These are phyloP conservation scores for Nevesoporus exiguus DNA, from an alignment of 768 basidiomycete genomes.

Conservation along the genomic window DNA sequence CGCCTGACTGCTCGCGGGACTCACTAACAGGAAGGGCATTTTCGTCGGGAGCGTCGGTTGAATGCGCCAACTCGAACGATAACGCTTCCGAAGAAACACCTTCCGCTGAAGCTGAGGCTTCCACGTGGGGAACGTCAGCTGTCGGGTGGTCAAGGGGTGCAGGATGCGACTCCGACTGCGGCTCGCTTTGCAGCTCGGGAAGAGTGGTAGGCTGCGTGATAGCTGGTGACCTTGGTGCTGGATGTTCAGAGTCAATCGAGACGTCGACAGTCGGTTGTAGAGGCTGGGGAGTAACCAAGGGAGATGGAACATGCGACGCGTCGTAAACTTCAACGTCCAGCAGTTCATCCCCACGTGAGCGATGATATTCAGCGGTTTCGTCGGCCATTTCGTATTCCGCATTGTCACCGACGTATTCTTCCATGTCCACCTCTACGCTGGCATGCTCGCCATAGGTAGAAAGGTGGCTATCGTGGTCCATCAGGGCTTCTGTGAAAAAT, in stretches of 20 bases:
- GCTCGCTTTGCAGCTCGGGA: slow-evolving; percentile 4
- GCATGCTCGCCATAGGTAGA: slow-evolving; percentile 31
- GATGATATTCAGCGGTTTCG: slow-evolving; percentile 29
- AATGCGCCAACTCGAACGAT: slow-evolving; percentile 3
- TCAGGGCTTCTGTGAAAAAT: slow-evolving; percentile 49
- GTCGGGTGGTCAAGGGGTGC: slow-evolving; percentile 16
- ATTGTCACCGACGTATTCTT: slow-evolving; percentile 44
- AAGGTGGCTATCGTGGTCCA: slow-evolving; percentile 55
- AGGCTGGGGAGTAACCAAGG: slow-evolving; percentile 15
- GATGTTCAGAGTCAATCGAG: slow-evolving; percentile 16
- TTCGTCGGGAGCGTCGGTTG: slow-evolving; percentile 8
- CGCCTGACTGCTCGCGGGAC: slow-evolving; percentile 16
- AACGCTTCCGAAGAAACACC: slow-evolving; percentile 5
- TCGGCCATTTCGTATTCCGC: slow-evolving; percentile 47
- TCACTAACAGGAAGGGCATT: slow-evolving; percentile 15
- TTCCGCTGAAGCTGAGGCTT: slow-evolving; percentile 9
- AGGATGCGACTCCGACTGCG: slow-evolving; percentile 9
- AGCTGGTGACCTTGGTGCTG: neutral
- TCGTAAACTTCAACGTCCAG: slow-evolving; percentile 43
- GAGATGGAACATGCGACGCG: slow-evolving; percentile 33
- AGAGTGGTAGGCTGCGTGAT: slow-evolving; percentile 7
- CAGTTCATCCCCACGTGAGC: slow-evolving; percentile 25
- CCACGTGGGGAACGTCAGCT: slow-evolving; percentile 18
- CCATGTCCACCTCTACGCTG: slow-evolving; percentile 67
- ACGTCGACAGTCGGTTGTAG: slow-evolving; percentile 17